These are phyloP conservation scores for Dryas alaskensis DNA, from an alignment of 306 rosid genomes.

Conservation along the genomic window DNA sequence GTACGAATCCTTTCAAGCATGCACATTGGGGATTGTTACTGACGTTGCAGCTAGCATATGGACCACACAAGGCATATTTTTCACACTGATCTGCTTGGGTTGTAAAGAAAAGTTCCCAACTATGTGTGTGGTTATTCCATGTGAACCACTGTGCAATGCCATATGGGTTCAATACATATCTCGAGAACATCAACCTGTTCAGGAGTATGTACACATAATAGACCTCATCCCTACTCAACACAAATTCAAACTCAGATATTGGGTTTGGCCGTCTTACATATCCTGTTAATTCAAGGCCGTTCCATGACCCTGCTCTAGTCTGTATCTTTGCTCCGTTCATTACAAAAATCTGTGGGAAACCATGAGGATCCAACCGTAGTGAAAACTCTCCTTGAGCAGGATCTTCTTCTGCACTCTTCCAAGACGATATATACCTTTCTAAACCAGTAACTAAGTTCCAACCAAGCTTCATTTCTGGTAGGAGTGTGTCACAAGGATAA, in stretches of 20 bases:
- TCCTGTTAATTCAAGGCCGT: neutral
- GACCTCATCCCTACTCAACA: conserved; percentile 31
- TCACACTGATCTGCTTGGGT: conserved; percentile 26
- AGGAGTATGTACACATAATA: conserved; percentile 32
- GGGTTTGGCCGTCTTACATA: conserved; percentile 26
- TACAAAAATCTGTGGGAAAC: conserved; percentile 27
- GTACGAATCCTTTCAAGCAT: conserved; percentile 47
- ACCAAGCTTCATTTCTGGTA: conserved; percentile 31
- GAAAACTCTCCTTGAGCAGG: conserved; percentile 45
- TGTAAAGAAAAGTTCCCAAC: neutral
- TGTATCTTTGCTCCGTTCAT: conserved; percentile 33
- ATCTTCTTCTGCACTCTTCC: conserved; percentile 43
- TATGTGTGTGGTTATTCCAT: conserved; percentile 1
- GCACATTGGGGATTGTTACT: conserved; percentile 32
- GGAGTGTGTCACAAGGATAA: conserved; percentile 20
- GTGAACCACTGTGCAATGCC: neutral
- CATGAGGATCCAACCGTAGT: conserved; percentile 1
- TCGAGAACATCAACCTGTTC: conserved; percentile 30
- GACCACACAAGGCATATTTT: conserved; percentile 44
- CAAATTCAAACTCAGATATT: conserved; percentile 25
- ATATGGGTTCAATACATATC: conserved; percentile 40
- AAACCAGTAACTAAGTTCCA: conserved; percentile 35
- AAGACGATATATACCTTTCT: conserved; percentile 27
- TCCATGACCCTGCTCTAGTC: neutral
- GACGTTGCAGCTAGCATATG: conserved; percentile 32